Evolutionary conservation across 108 stramenopile species (phyloP), one percentile per base, ranked within the genome.

Genomic region (Seminavis robusta): DNA sequence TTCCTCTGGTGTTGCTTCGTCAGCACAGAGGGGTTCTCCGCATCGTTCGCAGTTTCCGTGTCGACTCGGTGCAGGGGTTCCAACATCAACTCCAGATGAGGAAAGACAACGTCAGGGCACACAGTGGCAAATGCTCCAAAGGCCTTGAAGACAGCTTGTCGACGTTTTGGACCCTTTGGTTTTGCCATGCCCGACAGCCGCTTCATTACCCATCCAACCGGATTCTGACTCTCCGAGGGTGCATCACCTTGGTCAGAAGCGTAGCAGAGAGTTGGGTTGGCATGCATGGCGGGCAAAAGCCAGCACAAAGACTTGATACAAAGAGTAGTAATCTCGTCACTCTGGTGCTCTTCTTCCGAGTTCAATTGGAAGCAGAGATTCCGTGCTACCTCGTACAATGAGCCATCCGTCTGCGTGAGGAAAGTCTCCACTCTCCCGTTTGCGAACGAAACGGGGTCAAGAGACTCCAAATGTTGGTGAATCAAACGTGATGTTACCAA

Each of bases 171-270:
- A 27, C 88, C 86, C 63, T 75, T 80, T 26, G 63, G 70, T 56
- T 90, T 94, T 29, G 88, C 88, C 46, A 88, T 90, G 36, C 86
- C 69, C 0, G 88, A 86, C 36, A 94, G 54, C 20, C 92, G 71
- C 15, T 71, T 74, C 63, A 94, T 55, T 4, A 90, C 45, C 88
- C 86, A 88, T 3, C 32, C 43, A 13, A 82, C 71, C 1, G 88
- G 86, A 32, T 7, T 69, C 56, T 31, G 38, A 24, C 52, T 69
- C 40, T 44, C 46, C 5, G 38, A 5, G 26, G 84, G 65, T 8
- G 33, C 59, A 11, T 65, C 65, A 11, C 11, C 21, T 16, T 2
- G 13, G 27, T 43, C 52, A 28, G 48, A 48, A 15, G 56, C 56
- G 48, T 72, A 89, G 57, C 83, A 89, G 15, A 89, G 42, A 19